Evolutionary conservation across 2,329 filamentous ascomycete species (phyloP), one percentile per base, ranked within the genome.

Genomic region (Diaporthe sp.): DNA sequence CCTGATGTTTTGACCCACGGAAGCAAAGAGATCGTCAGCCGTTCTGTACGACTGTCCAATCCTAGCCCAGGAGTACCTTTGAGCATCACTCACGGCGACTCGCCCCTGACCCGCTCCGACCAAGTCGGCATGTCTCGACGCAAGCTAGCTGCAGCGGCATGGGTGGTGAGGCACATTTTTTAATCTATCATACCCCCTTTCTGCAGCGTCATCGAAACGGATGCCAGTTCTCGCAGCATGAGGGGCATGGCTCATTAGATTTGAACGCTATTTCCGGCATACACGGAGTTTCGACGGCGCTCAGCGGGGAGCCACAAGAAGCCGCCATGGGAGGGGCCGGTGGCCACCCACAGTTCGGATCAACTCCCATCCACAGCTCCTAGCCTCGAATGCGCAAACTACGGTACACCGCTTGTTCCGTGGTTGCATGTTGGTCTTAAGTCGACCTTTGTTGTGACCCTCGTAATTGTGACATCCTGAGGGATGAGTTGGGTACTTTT

Each of bases 361-460:
- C 74, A 70, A 39, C 51, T 73, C 55, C 49, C 60, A 76, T 46
- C 73, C 72, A 75, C 72, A 28, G 53, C 53, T 25, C 61, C 67
- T 71, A 65, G 67, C 34, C 67, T 67, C 39, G 55, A 51, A 70
- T 75, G 42, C 74, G 28, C 73, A 49, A 60, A 53, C 15, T 46
- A 55, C 31, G 44, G 44, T 67, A 75, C 75, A 77, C 75, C 75
- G 75, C 75, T 75, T 75, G 72, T 77, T 74, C 55, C 51, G 61
- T 46, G 49, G 58, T 72, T 75, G 58, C 51, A 46, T 60, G 28
- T 44, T 71, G 53, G 60, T 68, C 42, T 31, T 51, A 22, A 19
- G 49, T 53, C n/a, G 22, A 34, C 60, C 19, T 65, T 17, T 57
- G 31, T 57, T 34, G 39, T 57, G 10, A 65, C 12, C 61, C 44